These are phyloP conservation scores for Cordia subcordata DNA, from an alignment of 257 asterid species.

Conservation along the genomic window DNA sequence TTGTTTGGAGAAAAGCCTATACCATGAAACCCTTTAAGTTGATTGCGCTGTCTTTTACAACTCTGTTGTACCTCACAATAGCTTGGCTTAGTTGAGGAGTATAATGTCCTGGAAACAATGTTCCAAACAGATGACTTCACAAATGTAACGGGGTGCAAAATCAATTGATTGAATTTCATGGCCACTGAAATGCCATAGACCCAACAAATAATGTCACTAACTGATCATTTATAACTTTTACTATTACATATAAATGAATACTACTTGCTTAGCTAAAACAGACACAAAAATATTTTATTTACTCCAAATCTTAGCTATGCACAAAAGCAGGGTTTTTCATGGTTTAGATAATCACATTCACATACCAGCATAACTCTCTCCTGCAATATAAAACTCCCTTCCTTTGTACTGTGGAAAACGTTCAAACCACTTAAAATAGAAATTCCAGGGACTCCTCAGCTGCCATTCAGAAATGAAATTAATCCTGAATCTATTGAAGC, in stretches of 20 bases:
- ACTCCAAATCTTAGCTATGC: background rate
- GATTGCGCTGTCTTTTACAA: slow-evolving; percentile 41
- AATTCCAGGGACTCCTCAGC: slow-evolving; percentile 76
- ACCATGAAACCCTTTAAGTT: slow-evolving; percentile 94
- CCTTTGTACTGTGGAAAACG: slow-evolving; percentile 88
- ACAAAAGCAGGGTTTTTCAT: background rate
- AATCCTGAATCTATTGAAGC: slow-evolving; percentile 6
- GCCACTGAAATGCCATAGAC: no score
- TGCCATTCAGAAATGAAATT: slow-evolving; percentile 33
- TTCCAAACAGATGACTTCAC: background rate
- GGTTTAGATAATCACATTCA: background rate
- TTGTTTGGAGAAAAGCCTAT: slow-evolving; percentile 10
- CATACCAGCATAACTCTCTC: slow-evolving; percentile 86
- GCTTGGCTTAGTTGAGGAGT: slow-evolving; percentile 96
- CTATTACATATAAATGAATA: no score
- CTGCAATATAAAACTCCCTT: slow-evolving; percentile 72
- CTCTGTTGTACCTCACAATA: slow-evolving; percentile 59
- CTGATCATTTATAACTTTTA: no score
- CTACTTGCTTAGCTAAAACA: no score
- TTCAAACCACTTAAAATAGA: slow-evolving; percentile 68
- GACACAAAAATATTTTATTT: background rate
- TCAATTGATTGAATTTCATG: no score
- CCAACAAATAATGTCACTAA: no score
- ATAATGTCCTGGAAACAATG: slow-evolving; percentile 65
- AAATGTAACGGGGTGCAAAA: no score